Percentiles rank a stretch among this genome's conserved stretches.
These are phyloP conservation scores for Pythium coloratum DNA, from an alignment of 352 stramenopile genomes.

Conservation along the genomic window DNA sequence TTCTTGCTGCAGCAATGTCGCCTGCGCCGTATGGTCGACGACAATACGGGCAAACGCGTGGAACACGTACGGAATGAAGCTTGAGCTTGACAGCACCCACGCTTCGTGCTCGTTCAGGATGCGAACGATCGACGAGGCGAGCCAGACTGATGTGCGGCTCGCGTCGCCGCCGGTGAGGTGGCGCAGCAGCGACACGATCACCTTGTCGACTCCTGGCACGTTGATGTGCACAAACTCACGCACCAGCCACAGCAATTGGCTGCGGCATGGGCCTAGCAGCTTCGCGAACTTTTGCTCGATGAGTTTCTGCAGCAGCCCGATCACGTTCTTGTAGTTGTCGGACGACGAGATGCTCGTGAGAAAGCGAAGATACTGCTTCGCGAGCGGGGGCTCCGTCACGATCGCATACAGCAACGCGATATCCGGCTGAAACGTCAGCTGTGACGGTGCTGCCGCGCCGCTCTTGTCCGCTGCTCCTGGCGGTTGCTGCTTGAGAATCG, in stretches of 20 bases:
- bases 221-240: constrained; percentile 79
- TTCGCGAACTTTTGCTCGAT: constrained; percentile 84
- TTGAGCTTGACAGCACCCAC: constrained; percentile 72
- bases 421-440: constrained; percentile 72
- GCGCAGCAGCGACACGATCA: constrained; percentile 75
- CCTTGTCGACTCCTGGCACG: constrained; percentile 64
- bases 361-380: constrained; percentile 79
- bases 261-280: constrained; percentile 69
- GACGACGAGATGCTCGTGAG: constrained; percentile 50
- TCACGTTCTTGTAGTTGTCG: constrained; percentile 78
- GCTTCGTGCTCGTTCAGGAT: constrained; percentile 78
- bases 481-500: constrained; percentile 62
- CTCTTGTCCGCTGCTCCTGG: constrained; percentile 21
- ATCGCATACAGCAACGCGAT: constrained; percentile 80
- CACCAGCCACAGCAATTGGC: constrained; percentile 79
- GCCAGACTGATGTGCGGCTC: constrained; percentile 73
- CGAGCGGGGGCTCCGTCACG: constrained; percentile 61
- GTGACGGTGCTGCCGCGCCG: constrained; percentile 19
- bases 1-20: constrained; percentile 71
- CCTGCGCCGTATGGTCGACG: constrained; percentile 65
- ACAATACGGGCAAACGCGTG: constrained; percentile 76
- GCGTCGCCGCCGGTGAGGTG: constrained; percentile 65
- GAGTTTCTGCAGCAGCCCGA: constrained; percentile 77
- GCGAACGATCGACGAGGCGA: constrained; percentile 75
- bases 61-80: constrained; percentile 80